Evolutionary conservation across 2,329 filamentous ascomycete species (phyloP).

Genomic region (Stagonosporopsis chrysanthemi): DNA sequence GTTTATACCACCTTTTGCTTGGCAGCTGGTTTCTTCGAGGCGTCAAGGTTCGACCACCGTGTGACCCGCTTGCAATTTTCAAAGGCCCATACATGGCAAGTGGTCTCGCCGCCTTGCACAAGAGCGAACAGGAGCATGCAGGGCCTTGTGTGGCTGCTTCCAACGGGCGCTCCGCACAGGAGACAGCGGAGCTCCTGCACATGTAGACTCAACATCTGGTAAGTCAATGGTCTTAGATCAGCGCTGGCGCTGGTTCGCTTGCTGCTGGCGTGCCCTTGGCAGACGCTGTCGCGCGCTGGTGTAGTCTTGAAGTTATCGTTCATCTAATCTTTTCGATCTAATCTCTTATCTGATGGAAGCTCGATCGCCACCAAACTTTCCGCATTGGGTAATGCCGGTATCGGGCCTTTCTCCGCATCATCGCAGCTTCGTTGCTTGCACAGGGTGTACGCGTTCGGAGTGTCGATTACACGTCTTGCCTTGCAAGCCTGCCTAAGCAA

Average conservation of each 20-base stretch:
- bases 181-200: not conserved
- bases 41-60: not conserved
- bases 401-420: conserved; percentile 5
- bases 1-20: conserved; percentile 6
- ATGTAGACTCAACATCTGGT: conserved; percentile 9
- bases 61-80: conserved; percentile 8
- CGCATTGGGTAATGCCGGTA: not conserved
- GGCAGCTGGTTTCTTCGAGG: conserved; percentile 4
- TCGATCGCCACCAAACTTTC: not conserved
- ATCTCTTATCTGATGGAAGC: too few species aligned
- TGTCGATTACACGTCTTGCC: too few species aligned
- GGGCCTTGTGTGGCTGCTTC: conserved; percentile 2
- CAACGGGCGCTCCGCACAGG: conserved; percentile 3
- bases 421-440: conserved; percentile 1
- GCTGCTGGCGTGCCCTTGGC: conserved; percentile 11
- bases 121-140: conserved; percentile 9
- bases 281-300: conserved; percentile 1
- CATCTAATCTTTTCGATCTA: conserved; percentile 13
- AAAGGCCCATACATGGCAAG: not conserved
- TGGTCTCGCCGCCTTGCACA: conserved; percentile 2
- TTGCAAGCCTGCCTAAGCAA: not conserved
- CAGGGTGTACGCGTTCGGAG: too few species aligned
- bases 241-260: conserved; percentile 5
- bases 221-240: conserved; percentile 2
- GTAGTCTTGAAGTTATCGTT: not conserved